Conservation (phyloP, 371 early-diverging fungal species). For the Mortierella sp. region DNA sequence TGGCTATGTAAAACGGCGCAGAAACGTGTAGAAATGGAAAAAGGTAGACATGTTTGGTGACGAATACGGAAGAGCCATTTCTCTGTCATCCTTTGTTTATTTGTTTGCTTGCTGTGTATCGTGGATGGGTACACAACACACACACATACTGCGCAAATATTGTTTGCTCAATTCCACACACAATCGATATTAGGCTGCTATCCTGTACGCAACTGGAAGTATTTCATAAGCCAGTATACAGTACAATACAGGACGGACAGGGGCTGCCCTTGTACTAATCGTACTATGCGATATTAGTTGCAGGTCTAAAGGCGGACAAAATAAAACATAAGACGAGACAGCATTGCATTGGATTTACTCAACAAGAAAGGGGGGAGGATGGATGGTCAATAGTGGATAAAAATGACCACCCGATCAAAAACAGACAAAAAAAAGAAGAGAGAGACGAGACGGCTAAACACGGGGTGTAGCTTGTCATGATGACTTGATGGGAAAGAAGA, state of each 20-base stretch:
- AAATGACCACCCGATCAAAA: no score
- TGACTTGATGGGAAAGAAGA: conserved; percentile 1
- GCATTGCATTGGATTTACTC: no score
- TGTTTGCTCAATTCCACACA: conserved; percentile 1
- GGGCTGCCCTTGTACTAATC: background rate
- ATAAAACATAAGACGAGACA: background rate
- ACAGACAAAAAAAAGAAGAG: background rate
- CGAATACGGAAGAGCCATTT: background rate
- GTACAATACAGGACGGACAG: no score
- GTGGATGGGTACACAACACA: background rate
- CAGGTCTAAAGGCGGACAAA: background rate
- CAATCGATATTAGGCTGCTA: background rate
- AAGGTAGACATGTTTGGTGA: background rate
- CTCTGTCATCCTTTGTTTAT: background rate
- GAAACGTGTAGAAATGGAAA: background rate
- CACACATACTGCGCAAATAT: background rate
- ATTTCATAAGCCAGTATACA: background rate
- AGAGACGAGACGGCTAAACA: background rate
- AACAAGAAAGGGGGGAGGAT: background rate
- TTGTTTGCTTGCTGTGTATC: background rate
- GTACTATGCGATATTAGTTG: background rate
- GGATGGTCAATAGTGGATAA: background rate
- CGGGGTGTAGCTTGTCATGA: background rate
- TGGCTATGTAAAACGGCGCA: background rate
- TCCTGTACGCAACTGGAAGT: background rate